Base-by-base conservation (phyloP, 2,329 filamentous ascomycete species). In the Talaromyces atroroseus region DNA sequence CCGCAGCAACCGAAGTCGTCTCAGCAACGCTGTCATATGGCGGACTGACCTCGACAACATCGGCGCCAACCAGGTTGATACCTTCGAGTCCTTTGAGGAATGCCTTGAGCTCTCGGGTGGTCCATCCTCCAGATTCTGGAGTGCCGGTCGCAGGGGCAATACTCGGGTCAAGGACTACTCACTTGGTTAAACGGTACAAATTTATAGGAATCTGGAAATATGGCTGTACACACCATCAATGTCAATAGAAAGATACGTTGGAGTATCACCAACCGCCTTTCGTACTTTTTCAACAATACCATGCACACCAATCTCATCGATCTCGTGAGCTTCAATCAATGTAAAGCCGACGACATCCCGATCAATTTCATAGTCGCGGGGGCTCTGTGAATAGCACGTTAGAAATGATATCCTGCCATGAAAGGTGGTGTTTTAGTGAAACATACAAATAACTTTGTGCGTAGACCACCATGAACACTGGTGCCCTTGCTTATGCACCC, bases 381-480 rank as follows among this genome's bases (percentile, higher is more conserved):
- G 29, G 29, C 29, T 34, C 29, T 34, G 29, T 34, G 2, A 34
- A 5, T 34, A 12, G 29, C 10, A 12, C 11, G 11, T 34, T 34
- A 34, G 29, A 34, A 26, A 34, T 34, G 29, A 34, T 12, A 8
- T 12, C 7, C 8, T 8, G 5, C 10, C 2, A 34, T 34, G 7
- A 10, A 34, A 34, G 11, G 29, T 12, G 29, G 82, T 85, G 11
- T 78, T 76, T 44, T 76, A n/a, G n/a, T n/a, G n/a, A n/a, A n/a
- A n/a, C 64, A 64, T 85, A 82, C 78, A 78, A 20, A 62, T 1
- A 84, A 65, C 0, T 82, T 81, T 0, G 78, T 82, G 40, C 83
- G 75, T 59, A 85, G 84, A 0, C 83, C 83, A n/a, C 80, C 83
- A 65, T 85, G 83, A 18, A 85, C 78, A 0, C 81, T 84, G 1